These are phyloP conservation scores for Auricularia sp. DNA, from an alignment of 768 basidiomycete species.

Conservation along the genomic window DNA sequence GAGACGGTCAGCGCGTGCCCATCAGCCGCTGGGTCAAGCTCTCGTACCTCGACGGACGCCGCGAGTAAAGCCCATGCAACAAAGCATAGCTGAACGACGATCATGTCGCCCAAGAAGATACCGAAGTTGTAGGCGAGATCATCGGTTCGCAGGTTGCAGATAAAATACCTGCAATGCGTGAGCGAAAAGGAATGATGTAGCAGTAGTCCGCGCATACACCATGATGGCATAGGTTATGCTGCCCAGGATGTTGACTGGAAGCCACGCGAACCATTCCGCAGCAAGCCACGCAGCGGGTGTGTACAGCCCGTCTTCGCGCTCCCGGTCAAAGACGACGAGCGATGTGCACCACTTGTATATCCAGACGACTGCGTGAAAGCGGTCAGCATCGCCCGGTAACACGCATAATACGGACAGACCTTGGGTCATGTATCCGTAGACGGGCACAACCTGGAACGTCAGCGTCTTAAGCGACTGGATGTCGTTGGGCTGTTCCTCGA, in stretches of 20 bases:
- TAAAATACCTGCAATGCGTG: slow-evolving; percentile 16
- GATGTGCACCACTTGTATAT: slow-evolving; percentile 27
- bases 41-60: slow-evolving; percentile 14
- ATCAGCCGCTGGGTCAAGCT: no score
- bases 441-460: slow-evolving; percentile 18
- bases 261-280: slow-evolving; percentile 26
- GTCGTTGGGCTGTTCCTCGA: slow-evolving; percentile 22
- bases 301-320: slow-evolving; percentile 27
- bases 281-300: slow-evolving; percentile 28
- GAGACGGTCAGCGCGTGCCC: no score
- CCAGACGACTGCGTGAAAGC: slow-evolving; percentile 11
- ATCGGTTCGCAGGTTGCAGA: slow-evolving; percentile 24
- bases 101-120: slow-evolving; percentile 24
- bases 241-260: slow-evolving; percentile 27
- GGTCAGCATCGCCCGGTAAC: neutral
- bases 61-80: slow-evolving; percentile 20
- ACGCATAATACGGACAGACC: neutral
- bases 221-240: slow-evolving; percentile 11
- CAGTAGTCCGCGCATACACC: slow-evolving; percentile 3
- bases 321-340: slow-evolving; percentile 35
- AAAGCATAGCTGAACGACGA: slow-evolving; percentile 16
- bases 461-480: slow-evolving; percentile 21
- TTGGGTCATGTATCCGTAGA: slow-evolving; percentile 21
- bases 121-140: slow-evolving; percentile 26
- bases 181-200: neutral